phyloP scores from a whole-genome alignment of 2,329 filamentous ascomycete species.

The Phyllosticta citriasiana region DNA sequence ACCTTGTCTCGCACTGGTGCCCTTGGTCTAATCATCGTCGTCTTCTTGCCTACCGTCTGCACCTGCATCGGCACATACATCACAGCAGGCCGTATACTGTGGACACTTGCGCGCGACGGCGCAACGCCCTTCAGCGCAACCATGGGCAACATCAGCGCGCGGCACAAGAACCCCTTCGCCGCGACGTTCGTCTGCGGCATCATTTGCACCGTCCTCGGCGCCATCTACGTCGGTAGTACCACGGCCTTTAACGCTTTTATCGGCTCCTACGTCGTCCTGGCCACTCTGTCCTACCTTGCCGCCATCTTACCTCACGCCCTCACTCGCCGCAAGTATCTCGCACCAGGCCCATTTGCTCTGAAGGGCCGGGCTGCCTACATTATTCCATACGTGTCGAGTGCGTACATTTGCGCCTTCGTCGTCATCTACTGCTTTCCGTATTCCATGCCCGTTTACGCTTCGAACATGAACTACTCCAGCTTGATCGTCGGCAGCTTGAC shows the following conservation, averaged over 20 bases:
- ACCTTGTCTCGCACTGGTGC: constrained; percentile 32
- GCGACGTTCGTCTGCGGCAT: constrained; percentile 43
- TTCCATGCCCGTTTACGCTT: constrained; percentile 34
- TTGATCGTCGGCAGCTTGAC: constrained; percentile 44
- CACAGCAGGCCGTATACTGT: constrained; percentile 52
- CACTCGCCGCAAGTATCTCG: constrained; percentile 31
- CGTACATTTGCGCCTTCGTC: constrained; percentile 51
- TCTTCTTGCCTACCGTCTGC: constrained; percentile 43
- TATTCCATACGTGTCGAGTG: constrained; percentile 38
- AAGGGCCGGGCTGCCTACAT: constrained; percentile 12
- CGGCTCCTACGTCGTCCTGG: constrained; percentile 48
- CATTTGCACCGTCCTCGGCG: constrained; percentile 47
- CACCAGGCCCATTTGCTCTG: constrained; percentile 51
- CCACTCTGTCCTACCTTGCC: constrained; percentile 49
- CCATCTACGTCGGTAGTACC: constrained; percentile 55
- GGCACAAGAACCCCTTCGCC: constrained; percentile 43
- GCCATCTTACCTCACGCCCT: constrained; percentile 47
- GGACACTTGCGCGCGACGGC: constrained; percentile 50
- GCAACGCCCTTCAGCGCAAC: constrained; percentile 44
- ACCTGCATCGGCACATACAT: constrained; percentile 49
- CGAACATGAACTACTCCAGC: constrained; percentile 45
- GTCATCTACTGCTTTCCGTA: constrained; percentile 54
- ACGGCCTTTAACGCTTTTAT: constrained; percentile 60
- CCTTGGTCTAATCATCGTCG: constrained; percentile 39
- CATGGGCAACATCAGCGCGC: constrained; percentile 38